phyloP scores from a whole-genome alignment of 2,329 filamentous ascomycete species.

The Botrytis pseudocinerea region DNA sequence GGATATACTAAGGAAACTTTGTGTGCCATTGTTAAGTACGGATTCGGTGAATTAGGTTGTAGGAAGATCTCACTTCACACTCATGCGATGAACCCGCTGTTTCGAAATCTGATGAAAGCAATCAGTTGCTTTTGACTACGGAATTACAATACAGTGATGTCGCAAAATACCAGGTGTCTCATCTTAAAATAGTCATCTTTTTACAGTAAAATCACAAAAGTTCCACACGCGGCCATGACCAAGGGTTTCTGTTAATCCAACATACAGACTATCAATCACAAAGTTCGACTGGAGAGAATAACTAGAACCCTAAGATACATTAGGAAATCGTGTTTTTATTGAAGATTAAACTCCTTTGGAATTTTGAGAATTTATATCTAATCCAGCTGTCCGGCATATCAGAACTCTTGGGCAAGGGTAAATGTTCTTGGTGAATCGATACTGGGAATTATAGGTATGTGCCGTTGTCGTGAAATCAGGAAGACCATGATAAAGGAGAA shows the following conservation, averaged over 20 bases:
- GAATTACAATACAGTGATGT: not conserved
- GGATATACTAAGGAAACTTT: constrained; percentile 34
- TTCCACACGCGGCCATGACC: not conserved
- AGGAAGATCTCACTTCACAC: constrained; percentile 33
- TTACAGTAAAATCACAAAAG: not conserved
- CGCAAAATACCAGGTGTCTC: not conserved
- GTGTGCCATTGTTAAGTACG: constrained; percentile 32
- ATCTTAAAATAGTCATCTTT: not conserved
- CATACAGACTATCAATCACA: too few relatives aligned
- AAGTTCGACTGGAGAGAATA: too few relatives aligned
- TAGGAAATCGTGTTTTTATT: not conserved
- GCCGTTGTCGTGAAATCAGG: not conserved
- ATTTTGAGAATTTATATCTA: not conserved
- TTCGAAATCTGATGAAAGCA: constrained; percentile 21
- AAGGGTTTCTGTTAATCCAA: too few relatives aligned
- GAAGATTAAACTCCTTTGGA: not conserved
- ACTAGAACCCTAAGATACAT: not conserved
- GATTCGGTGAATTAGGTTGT: constrained; percentile 29
- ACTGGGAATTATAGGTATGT: not conserved
- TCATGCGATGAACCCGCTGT: constrained; percentile 20
- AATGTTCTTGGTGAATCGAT: not conserved
- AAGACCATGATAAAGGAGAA: not conserved
- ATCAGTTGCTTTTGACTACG: not conserved
- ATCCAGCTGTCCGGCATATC: not conserved
- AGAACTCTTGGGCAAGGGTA: not conserved